A percentile compares a stretch with the other conserved stretches of the same genome.
phyloP scores from a whole-genome alignment of 495 filamentous ascomycete genomes.

The Xeromyces bisporus region DNA sequence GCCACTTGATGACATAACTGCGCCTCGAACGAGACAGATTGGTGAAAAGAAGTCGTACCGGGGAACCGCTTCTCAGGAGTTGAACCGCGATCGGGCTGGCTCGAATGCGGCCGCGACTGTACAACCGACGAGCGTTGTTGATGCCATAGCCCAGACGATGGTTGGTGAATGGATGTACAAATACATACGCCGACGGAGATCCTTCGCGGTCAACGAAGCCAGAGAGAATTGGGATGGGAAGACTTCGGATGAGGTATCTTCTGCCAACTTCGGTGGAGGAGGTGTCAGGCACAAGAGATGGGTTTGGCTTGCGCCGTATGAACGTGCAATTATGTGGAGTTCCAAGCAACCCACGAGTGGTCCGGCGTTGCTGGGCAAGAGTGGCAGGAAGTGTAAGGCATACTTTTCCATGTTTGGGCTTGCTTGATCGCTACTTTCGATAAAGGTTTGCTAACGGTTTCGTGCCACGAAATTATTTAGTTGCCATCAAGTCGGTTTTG shows the following conservation, averaged over 20 bases:
- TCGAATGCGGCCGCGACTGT: conserved; percentile 44
- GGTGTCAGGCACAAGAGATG: conserved; percentile 80
- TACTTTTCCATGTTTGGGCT: not conserved
- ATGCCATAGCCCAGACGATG: conserved; percentile 96
- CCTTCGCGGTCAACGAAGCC: conserved; percentile 59
- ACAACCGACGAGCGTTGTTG: conserved; percentile 73
- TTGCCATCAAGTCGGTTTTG: conserved; percentile 86
- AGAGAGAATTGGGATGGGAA: conserved; percentile 40
- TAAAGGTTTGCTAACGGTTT: too few species aligned
- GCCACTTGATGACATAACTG: conserved; percentile 54
- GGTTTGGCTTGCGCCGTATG: conserved; percentile 97
- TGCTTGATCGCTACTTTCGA: conserved; percentile 8
- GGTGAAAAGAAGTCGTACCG: conserved; percentile 9
- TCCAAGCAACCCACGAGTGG: conserved; percentile 88
- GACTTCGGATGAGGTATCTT: conserved; percentile 33
- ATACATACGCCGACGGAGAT: conserved; percentile 81
- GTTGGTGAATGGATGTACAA: conserved; percentile 99
- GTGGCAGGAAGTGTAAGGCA: conserved; percentile 80
- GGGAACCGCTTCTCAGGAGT: conserved; percentile 8
- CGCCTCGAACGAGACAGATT: conserved; percentile 21
- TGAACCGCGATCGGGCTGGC: conserved; percentile 19
- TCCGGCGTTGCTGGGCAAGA: conserved; percentile 81
- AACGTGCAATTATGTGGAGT: conserved; percentile 93
- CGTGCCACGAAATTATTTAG: conserved; percentile 24
- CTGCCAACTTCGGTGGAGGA: conserved; percentile 35